Evolutionary conservation across 176 grass and related monocot genomes (phyloP), one percentile per base, ranked within the genome.

Genomic region (Olyra latifolia): DNA sequence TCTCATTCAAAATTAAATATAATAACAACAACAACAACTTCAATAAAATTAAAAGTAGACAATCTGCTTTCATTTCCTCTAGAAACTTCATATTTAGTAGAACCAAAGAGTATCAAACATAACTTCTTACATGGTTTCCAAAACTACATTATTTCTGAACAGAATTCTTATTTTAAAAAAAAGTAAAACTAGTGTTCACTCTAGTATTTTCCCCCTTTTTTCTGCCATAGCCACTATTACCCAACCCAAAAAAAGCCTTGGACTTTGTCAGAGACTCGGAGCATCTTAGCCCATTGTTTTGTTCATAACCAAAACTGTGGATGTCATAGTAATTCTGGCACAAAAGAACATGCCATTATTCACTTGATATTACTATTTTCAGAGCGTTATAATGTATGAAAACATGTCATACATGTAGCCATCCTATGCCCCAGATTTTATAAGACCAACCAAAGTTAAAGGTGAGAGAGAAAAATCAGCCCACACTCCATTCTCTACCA

Each of bases 331-430:
- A 67, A 67, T 67, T 67, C n/a, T 43, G 20, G 39, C 22, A 69
- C 40, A 45, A 27, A 69, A 69, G 42, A 27, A 43, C 17, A 25
- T 62, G 30, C 25, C 3, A 10, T 17, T 50, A 39, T 32, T 81
- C 20, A 67, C 15, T 41, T 69, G 49, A 41, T 61, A 30, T 19
- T 60, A 71, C 22, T 17, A 60, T 68, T n/a, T 14, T 67, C 44
- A 39, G 9, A 81, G 46, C 42, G 6, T 0, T 11, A 46, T 45
- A 82, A 46, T 63, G 19, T 22, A 70, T 35, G 24, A 71, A 12
- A 52, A 71, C 40, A 77, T 43, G 47, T 62, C 30, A 69, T 27
- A 69, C 11, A 10, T 62, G 14, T 76, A 87, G 10, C 79, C 8
- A 54, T 55, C 39, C 14, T 20, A 83, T 5, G 0, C 23, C 24